Percentiles rank a stretch among this genome's conserved stretches.
These are phyloP conservation scores for Cladosporium sp. DNA, from an alignment of 2,329 filamentous ascomycete genomes.

Conservation along the genomic window DNA sequence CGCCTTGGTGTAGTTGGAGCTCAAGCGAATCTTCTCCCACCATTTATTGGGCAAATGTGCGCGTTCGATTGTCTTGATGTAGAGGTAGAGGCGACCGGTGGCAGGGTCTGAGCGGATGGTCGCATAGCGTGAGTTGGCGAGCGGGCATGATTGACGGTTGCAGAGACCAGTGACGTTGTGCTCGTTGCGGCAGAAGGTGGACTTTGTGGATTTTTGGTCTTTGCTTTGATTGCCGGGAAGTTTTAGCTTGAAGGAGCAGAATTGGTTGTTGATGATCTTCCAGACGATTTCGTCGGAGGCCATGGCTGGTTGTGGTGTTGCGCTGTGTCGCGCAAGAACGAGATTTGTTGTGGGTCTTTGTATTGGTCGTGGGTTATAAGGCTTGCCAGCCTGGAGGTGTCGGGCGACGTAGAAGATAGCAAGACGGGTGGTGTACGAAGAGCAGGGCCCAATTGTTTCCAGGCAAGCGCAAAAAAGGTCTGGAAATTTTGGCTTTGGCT, in stretches of 20 bases:
- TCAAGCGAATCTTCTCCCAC: constrained; percentile 91
- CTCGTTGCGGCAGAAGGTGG: constrained; percentile 92
- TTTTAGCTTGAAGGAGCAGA: constrained; percentile 94
- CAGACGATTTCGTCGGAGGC: constrained; percentile 95
- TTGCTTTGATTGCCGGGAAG: constrained; percentile 27
- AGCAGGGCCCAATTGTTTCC: not conserved
- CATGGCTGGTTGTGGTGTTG: constrained; percentile 46
- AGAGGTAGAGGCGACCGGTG: constrained; percentile 83
- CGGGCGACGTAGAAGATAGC: not conserved
- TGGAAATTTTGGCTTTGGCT: constrained; percentile 9
- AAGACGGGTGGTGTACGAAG: not conserved
- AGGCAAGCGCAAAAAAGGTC: not conserved
- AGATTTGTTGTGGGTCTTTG: not conserved
- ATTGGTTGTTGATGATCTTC: constrained; percentile 93
- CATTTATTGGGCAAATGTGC: constrained; percentile 82
- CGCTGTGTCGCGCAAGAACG: not conserved
- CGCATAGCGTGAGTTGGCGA: constrained; percentile 89
- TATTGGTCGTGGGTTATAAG: not conserved
- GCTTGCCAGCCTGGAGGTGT: not conserved
- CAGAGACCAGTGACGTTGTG: constrained; percentile 58
- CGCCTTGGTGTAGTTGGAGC: constrained; percentile 84
- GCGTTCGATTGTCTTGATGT: constrained; percentile 93
- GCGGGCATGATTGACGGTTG: constrained; percentile 81
- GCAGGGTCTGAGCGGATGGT: constrained; percentile 79
- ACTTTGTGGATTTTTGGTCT: constrained; percentile 66